Conservation (phyloP, 2,329 filamentous ascomycete species). For the Apiospora kogelbergensis region DNA sequence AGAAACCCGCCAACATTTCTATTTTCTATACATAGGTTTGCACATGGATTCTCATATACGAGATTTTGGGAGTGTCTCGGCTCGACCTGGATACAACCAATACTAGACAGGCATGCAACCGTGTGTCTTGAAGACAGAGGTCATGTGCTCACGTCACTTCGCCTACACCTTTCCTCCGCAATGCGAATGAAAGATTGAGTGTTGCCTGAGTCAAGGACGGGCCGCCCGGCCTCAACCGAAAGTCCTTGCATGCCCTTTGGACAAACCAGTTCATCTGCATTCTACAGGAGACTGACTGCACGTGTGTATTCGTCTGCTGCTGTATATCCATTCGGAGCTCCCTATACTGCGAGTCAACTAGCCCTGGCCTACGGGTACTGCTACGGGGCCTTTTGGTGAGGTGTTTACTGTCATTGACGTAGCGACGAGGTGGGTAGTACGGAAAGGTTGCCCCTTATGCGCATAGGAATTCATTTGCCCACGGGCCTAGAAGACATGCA, state of each 20-base stretch:
- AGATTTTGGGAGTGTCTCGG: background rate
- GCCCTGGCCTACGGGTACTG: background rate
- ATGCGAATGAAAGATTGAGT: background rate
- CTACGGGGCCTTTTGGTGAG: background rate
- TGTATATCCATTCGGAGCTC: background rate
- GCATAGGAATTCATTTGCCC: conserved; percentile 4
- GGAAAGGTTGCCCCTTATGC: background rate
- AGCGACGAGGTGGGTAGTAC: background rate
- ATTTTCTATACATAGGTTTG: background rate
- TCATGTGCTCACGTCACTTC: background rate
- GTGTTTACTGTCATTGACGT: background rate
- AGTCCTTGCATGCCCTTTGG: background rate
- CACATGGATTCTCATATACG: background rate
- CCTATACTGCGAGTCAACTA: background rate
- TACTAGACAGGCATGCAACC: background rate
- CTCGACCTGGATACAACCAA: background rate
- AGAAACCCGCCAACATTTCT: background rate
- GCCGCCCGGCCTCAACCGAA: background rate
- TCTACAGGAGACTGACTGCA: background rate
- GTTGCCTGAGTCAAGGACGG: background rate
- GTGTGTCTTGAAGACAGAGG: background rate
- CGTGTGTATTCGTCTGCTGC: background rate
- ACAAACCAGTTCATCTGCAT: background rate
- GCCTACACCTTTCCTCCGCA: background rate
- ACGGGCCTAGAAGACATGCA: background rate